Conservation (phyloP, 768 basidiomycete species). For the Boletus subcaerulescens region DNA sequence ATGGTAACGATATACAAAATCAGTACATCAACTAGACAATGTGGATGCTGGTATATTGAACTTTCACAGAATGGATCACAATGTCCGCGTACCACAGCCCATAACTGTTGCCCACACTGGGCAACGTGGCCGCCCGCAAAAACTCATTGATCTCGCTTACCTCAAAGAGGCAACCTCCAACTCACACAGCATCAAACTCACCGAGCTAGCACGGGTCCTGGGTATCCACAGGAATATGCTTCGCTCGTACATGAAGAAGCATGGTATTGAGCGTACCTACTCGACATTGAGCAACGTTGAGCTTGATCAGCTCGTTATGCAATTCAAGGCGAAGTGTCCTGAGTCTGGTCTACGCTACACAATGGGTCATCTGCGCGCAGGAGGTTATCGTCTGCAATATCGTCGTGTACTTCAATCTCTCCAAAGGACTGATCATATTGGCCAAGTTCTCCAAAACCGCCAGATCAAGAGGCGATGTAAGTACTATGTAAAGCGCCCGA, state of each 20-base stretch:
- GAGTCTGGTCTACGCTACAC: too few species aligned
- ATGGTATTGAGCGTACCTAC: too few species aligned
- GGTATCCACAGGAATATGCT: constrained; percentile 12
- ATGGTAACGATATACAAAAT: too few species aligned
- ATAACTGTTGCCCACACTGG: neutral
- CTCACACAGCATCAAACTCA: constrained; percentile 9
- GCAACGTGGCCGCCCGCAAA: neutral
- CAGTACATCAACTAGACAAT: too few species aligned
- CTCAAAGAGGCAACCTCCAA: constrained; percentile 3
- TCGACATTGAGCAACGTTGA: too few species aligned
- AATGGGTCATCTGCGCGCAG: too few species aligned
- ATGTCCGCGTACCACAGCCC: neutral
- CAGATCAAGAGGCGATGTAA: neutral
- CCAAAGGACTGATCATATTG: neutral
- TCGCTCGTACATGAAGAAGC: neutral
- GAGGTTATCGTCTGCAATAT: too few species aligned
- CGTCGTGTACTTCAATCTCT: neutral
- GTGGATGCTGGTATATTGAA: too few species aligned
- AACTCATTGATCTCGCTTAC: neutral
- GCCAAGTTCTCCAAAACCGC: neutral
- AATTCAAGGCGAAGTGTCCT: too few species aligned
- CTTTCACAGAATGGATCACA: neutral
- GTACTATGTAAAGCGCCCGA: constrained; percentile 4
- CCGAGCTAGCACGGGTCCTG: constrained; percentile 3
- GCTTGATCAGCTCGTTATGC: too few species aligned